Base-by-base conservation (phyloP, 352 stramenopile species). In the Globisporangium cederbergense region DNA sequence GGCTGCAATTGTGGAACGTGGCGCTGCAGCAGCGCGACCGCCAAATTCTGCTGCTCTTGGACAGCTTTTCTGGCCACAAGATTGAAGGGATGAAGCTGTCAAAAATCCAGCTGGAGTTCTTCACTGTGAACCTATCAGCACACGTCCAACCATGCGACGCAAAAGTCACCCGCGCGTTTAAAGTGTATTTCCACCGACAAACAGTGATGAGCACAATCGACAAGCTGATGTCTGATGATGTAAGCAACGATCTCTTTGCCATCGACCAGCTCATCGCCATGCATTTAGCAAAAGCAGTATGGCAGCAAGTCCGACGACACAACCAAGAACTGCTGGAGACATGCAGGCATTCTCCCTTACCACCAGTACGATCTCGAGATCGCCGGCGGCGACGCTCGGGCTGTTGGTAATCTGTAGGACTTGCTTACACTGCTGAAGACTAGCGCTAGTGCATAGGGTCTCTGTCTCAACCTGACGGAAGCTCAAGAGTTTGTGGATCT, bases 311-410 rank as follows among this genome's bases (percentile, higher is more conserved):
- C 46, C 2, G 20, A 51, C 20, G 46, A 51, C 20, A 51, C 46
- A 51, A 51, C 30, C 45, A 51, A 16, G 6, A 51, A 51, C 45
- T 51, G 45, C 45, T 51, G 45, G 45, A 30, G 45, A 51, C 45
- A 51, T 51, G 46, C 46, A 51, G 46, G n/a, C 46, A 51, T 51
- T 51, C 46, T 51, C 8, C n/a, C 46, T 51, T 20, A 51, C 46
- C 46, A 51, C 46, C 13, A 32, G 46, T 14, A 51, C 46, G n/a
- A 51, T 28, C 18, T 51, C n/a, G 46, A 32, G 46, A 51, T 51
- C 46, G n/a, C 0, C 8, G 46, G 46, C 46, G 20, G 46, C 2
- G 20, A 51, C n/a, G 46, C 46, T 18, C 46, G 28, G 30, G 46
- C 7, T 51, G 46, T 51, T 30, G 46, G 6, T 7, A 9, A 51